Evolutionary conservation across 148 eudicot species (phyloP).

Genomic region (Polygonum maritimum): DNA sequence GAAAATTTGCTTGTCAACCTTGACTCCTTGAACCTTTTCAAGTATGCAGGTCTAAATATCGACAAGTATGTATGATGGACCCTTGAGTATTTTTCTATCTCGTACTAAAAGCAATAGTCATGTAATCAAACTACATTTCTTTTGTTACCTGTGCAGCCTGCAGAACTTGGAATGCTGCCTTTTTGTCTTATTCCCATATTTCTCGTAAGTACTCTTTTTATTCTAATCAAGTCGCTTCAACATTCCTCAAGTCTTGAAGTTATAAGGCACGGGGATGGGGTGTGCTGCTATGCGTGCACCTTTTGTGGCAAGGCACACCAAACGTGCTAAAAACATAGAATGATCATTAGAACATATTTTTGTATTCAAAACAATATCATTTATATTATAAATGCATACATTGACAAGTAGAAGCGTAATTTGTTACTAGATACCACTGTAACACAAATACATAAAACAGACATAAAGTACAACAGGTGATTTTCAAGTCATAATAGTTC

Average conservation of each 20-base stretch:
- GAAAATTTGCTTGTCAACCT: constrained; percentile 39
- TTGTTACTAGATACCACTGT: no score
- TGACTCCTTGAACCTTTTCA: constrained; percentile 86
- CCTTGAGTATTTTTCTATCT: not conserved
- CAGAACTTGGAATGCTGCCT: constrained; percentile 99
- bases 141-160: constrained; percentile 49
- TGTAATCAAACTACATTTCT: constrained; percentile 16
- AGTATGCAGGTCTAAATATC: constrained; percentile 98
- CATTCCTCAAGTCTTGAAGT: not conserved
- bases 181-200: constrained; percentile 95
- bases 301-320: no score
- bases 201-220: constrained; percentile 62
- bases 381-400: no score
- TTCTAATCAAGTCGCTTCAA: not conserved
- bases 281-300: no score
- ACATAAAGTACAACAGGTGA: no score
- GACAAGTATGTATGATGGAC: constrained; percentile 59
- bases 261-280: no score
- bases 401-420: no score
- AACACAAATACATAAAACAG: no score
- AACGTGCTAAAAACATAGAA: no score
- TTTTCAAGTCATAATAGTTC: no score
- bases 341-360: no score
- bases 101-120: not conserved
- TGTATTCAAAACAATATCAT: no score